Evolutionary conservation across 257 asterid genomes (phyloP), one percentile per base, ranked within the genome.

Genomic region (Scutellaria galericulata): DNA sequence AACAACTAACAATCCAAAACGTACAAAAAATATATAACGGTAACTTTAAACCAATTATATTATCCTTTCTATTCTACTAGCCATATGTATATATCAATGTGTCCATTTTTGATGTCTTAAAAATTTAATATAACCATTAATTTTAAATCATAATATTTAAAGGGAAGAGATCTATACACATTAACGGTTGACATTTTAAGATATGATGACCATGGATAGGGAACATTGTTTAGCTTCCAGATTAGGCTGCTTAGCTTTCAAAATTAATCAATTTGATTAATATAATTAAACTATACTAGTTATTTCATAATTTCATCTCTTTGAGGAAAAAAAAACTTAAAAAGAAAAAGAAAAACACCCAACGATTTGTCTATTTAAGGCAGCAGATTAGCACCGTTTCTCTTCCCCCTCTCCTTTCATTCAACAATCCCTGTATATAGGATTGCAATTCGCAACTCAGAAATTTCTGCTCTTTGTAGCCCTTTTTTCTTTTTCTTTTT

Each of bases 351-450:
- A 46, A 54, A 77, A 57, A 22, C 18, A 15, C 63, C 15, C 74
- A 70, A 77, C 77, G 72, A 55, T 53, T 12, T 14, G 79, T 20
- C 88, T 86, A 86, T 86, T 64, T 83, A 86, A 83, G 71, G 53
- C 78, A 50, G 37, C 76, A 24, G 8, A 20, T 1, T 18, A 75
- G 56, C 85, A n/a, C 64, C 71, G 15, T 65, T 51, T 72, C 56
- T 75, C 76, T 59, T 75, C 81, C 86, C 86, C 76, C 77, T 57
- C 83, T 71, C 79, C 86, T 75, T 77, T 40, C 77, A 45, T 71
- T 70, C 81, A 55, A 54, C 80, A 54, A 69, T 72, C 68, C 60
- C 66, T 66, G 7, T 52, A 20, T 70, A 67, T 41, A 56, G 60
- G 70, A 60, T 65, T 70, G 9, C 63, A 14, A 41, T 73, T 27